Conservation (phyloP, 768 basidiomycete genomes). For the Pholiota molesta region DNA sequence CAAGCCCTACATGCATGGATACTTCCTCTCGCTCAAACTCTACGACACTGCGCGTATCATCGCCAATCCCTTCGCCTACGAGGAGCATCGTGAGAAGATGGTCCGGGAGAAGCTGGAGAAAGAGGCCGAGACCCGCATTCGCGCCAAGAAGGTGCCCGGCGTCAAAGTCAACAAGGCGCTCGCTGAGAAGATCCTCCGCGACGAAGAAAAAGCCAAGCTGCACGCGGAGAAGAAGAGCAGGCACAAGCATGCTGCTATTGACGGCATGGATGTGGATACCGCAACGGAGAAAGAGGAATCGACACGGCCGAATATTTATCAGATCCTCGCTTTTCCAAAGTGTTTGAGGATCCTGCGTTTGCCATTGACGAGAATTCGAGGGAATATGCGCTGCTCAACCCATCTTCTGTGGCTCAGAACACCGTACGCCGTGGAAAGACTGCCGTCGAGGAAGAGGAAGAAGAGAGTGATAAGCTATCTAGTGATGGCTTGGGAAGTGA, state of each 20-base stretch:
- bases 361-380: slow-evolving; percentile 86
- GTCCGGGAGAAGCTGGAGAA: slow-evolving; percentile 91
- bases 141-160: slow-evolving; percentile 70
- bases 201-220: slow-evolving; percentile 62
- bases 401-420: slow-evolving; percentile 71
- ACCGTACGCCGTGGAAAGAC: slow-evolving; percentile 58
- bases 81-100: slow-evolving; percentile 89
- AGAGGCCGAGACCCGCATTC: slow-evolving; percentile 90
- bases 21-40: slow-evolving; percentile 94
- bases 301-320: slow-evolving; percentile 56
- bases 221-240: slow-evolving; percentile 58
- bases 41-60: slow-evolving; percentile 96
- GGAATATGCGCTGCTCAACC: slow-evolving; percentile 93
- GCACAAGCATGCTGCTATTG: slow-evolving; percentile 33
- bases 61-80: slow-evolving; percentile 94
- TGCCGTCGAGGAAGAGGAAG: slow-evolving; percentile 87
- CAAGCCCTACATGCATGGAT: slow-evolving; percentile 99
- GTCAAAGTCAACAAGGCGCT: slow-evolving; percentile 80
- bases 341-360: slow-evolving; percentile 92
- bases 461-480: slow-evolving; percentile 76
- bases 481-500: slow-evolving; percentile 53
- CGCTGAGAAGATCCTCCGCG: slow-evolving; percentile 79
- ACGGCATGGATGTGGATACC: slow-evolving; percentile 39
- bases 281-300: slow-evolving; percentile 36
- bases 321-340: slow-evolving; percentile 87